phyloP scores from a whole-genome alignment of 352 stramenopile species.

The Phytophthora europaea region DNA sequence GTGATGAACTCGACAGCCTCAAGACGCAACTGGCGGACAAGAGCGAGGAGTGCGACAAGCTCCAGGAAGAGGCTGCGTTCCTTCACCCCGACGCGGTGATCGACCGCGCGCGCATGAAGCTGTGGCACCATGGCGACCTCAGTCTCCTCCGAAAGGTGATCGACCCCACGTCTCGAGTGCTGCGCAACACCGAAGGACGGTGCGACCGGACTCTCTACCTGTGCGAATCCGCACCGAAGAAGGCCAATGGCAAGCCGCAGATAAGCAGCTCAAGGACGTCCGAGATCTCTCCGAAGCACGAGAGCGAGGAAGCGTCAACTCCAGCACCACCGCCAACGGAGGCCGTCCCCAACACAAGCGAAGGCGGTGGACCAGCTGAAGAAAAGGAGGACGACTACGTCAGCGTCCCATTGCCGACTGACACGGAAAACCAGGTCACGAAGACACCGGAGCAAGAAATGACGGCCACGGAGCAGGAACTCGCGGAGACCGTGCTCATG shows the following conservation, averaged over 20 bases:
- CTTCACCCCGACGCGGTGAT: slow-evolving; percentile 39
- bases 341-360: background rate
- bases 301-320: background rate
- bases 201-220: slow-evolving; percentile 32
- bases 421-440: slow-evolving; percentile 11
- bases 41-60: slow-evolving; percentile 15
- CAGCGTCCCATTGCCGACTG: background rate
- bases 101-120: slow-evolving; percentile 28
- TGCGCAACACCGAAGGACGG: slow-evolving; percentile 21
- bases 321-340: background rate
- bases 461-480: background rate
- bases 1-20: slow-evolving; percentile 20
- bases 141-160: slow-evolving; percentile 33
- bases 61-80: slow-evolving; percentile 13
- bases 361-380: background rate
- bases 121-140: slow-evolving; percentile 37
- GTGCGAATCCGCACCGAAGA: slow-evolving; percentile 10
- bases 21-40: slow-evolving; percentile 28
- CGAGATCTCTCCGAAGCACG: background rate
- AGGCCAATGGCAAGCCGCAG: background rate
- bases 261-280: slow-evolving; percentile 2
- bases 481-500: background rate
- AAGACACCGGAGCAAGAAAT: background rate
- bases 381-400: slow-evolving; percentile 18
- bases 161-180: slow-evolving; percentile 19